Evolutionary conservation across 2,329 filamentous ascomycete species (phyloP), one percentile per base, ranked within the genome.

Genomic region (Fusarium armeniacum): DNA sequence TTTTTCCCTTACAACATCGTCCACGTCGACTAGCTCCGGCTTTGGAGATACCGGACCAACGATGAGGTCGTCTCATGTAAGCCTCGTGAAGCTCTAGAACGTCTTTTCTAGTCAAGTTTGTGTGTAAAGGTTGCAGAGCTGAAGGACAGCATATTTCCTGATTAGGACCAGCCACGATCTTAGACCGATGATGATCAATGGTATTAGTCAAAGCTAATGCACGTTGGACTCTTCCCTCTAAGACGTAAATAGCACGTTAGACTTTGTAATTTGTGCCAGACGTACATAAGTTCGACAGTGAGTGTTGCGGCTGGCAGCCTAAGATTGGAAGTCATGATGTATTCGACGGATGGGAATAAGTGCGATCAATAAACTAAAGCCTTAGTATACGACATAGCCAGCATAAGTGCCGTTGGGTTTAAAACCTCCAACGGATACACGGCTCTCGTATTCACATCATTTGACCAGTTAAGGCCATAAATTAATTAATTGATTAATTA

Each of bases 241-340:
- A 9, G 32, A 44, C 22, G 47, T 54, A 44, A 65, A 66, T 66
- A 67, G 46, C 16, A 40, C 45, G 46, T 36, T 26, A 67, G 63
- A 45, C 49, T 56, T 47, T 53, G 26, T 40, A n/a, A 26, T 54
- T 38, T 40, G 56, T 60, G 64, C 46, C 59, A 71, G 64, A 71
- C 38, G 33, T 65, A 64, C 68, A 69, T 70, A n/a, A 43, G 43
- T 32, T 20, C 36, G 16, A 38, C 58, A 18, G 13, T 30, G 28
- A 46, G 44, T 20, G 18, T 18, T 24, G 41, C 22, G 36, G 35
- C 26, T 62, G 45, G 4, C 6, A 13, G n/a, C 20, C 62, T 40
- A 40, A 13, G 40, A 53, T 45, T 28, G 47, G 28, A 52, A 35
- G 28, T 28, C 22, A 57, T 56, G 68, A 62, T 70, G 68, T 41